Evolutionary conservation across 139 green algal genomes (phyloP), one percentile per base, ranked within the genome.

Genomic region (Micractinium conductrix): DNA sequence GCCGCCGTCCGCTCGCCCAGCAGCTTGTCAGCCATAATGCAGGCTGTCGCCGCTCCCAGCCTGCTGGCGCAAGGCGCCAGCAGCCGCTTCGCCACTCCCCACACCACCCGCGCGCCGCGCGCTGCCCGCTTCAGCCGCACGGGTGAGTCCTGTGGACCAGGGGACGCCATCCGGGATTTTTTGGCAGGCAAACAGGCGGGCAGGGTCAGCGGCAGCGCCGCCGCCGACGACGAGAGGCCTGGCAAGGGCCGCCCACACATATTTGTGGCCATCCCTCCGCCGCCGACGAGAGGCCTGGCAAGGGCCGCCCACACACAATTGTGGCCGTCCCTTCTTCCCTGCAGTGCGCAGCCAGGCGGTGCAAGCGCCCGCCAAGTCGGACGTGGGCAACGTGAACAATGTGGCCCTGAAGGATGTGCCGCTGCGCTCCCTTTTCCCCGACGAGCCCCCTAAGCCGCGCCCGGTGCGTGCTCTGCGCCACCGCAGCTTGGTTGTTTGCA

Each of bases 321-420:
- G 21, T 21, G 40, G 0, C 30, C 30, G 30, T 44, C 4, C 67
- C 2, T 43, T n/a, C n/a, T 19, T 48, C 43, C 63, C 79, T 75
- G 76, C 76, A 83, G 78, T 75, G 42, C 65, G 70, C 35, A 50
- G 40, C 72, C 82, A 86, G 74, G 85, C 85, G 55, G 79, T 81
- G 68, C 65, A 81, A 38, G 85, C 85, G 37, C 78, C 85, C 48
- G 79, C 79, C 40, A 83, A 55, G 60, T 79, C 50, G 5, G 55
- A 86, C n/a, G 79, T 89, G n/a, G 33, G 50, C 68, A 86, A 83
- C 60, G 87, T 91, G 33, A 78, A 83, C 37, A 89, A 95, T 22
- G 95, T 96, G 35, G 93, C 87, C 7, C 85, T 93, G 50, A 98
- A 97, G 86, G 95, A 98, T 81, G 95, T 92, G 19, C 95, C 95